Conservation (phyloP, 768 basidiomycete genomes). For the Obba rivulosa region DNA sequence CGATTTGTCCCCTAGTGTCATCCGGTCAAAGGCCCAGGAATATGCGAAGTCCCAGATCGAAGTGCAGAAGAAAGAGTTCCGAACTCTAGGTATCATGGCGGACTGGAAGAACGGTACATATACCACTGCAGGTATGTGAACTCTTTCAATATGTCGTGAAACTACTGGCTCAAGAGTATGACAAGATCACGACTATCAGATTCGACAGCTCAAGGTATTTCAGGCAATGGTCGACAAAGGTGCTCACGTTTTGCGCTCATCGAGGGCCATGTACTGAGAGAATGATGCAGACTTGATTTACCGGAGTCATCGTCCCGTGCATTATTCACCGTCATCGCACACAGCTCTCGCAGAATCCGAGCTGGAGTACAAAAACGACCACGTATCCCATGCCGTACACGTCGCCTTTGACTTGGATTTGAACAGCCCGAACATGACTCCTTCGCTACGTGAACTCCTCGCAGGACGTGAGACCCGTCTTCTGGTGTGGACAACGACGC, state of each 20-base stretch:
- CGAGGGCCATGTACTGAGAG: neutral
- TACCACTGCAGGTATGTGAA: conserved; percentile 69
- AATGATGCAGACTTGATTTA: conserved; percentile 64
- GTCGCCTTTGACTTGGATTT: conserved; percentile 67
- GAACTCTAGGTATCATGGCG: conserved; percentile 84
- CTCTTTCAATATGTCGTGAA: neutral
- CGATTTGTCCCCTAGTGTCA: conserved; percentile 25
- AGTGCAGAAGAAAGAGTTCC: conserved; percentile 75
- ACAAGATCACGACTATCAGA: conserved; percentile 81
- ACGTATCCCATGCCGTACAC: conserved; percentile 84
- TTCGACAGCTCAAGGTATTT: conserved; percentile 82
- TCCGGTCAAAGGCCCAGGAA: conserved; percentile 65
- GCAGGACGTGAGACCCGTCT: conserved; percentile 38
- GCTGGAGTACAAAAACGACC: conserved; percentile 83
- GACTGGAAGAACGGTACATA: conserved; percentile 79
- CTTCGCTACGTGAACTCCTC: conserved; percentile 28
- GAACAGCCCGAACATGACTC: conserved; percentile 14
- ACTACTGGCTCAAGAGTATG: neutral
- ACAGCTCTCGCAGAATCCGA: conserved; percentile 96
- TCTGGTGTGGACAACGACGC: conserved; percentile 95
- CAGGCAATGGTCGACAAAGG: conserved; percentile 85
- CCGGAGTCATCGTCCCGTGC: conserved; percentile 81
- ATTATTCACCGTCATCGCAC: conserved; percentile 92
- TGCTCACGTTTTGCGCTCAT: conserved; percentile 17
- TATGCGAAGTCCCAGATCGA: conserved; percentile 73